Base-by-base conservation (phyloP, 257 asterid genomes). In the Coffea eugenioides region DNA sequence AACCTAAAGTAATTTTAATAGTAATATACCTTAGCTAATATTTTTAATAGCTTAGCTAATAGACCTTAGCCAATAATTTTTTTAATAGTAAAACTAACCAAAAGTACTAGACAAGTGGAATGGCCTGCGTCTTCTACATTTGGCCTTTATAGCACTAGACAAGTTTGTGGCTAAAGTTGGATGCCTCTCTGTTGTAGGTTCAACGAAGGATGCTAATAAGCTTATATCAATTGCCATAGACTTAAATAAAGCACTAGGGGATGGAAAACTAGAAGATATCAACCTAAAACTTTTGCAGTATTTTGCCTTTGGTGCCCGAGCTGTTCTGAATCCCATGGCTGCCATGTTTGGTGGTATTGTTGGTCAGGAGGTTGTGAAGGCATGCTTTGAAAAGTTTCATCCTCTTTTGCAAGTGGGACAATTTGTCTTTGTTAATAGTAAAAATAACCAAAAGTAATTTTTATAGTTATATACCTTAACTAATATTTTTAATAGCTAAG, bases 261-360 rank as follows among this genome's bases (percentile, higher is more conserved):
- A 27, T 27, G 27, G 27, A 27, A 27, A 27, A 27, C 27, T 27
- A 0, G 27, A 27, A 27, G 27, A 27, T 27, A 27, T 27, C 27
- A 27, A 27, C 27, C 27, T 27, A 27, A 27, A 27, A 27, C 27
- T 27, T 27, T 27, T 27, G 27, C 27, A 27, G 27, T 27, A 27
- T 27, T 27, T 27, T 27, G 27, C 27, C 27, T 27, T 27, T 27
- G 27, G 27, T 27, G 27, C 27, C 27, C 27, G 27, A 27, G 98
- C 97, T 62, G 94, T 92, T 59, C 89, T 94, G 80, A 94, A 92
- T 82, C 97, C 98, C 71, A 91, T 94, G 97, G 97, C 98, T 84
- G 98, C 97, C 86, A 94, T 94, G 92, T 94, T 92, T 83, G 98
- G 98, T 79, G 98, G 98, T 81, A 88, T 94, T 85, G 97, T 94